Evolutionary conservation across 805 yeast species (phyloP).

Genomic region (Lachancea kluyveri): DNA sequence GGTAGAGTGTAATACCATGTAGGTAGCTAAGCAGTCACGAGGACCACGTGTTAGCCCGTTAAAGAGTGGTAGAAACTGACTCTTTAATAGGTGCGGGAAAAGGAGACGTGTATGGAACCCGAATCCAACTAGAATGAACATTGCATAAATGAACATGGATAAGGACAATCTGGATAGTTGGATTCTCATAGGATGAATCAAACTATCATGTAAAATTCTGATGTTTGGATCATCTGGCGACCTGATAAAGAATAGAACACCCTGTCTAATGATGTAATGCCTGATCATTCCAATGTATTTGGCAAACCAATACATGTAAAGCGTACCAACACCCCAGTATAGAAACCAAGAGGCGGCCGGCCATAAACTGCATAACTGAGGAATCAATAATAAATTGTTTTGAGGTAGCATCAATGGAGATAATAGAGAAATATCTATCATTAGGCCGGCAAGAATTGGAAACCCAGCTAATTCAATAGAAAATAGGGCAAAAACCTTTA

Average conservation of each 20-base stretch:
- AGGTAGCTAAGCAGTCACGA: conserved; percentile 3
- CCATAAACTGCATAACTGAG: conserved; percentile 19
- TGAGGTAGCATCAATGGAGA: conserved; percentile 22
- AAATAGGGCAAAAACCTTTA: conserved; percentile 71
- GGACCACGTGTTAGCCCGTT: too few species aligned
- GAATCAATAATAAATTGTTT: conserved; percentile 16
- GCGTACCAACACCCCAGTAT: conserved; percentile 72
- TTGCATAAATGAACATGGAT: conserved; percentile 69
- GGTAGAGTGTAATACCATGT: conserved; percentile 9
- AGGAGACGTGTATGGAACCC: conserved; percentile 55
- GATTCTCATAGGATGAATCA: conserved; percentile 64
- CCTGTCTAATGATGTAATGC: conserved; percentile 66
- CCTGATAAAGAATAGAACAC: conserved; percentile 84
- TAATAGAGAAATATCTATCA: conserved; percentile 57
- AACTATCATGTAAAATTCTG: conserved; percentile 78
- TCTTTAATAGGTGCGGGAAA: conserved; percentile 33
- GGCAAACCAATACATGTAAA: conserved; percentile 84
- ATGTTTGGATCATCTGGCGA: conserved; percentile 93
- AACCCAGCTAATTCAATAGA: conserved; percentile 76
- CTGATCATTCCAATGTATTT: conserved; percentile 81
- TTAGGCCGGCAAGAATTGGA: conserved; percentile 80
- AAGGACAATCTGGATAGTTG: conserved; percentile 69
- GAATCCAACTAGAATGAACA: conserved; percentile 67
- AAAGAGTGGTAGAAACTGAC: conserved; percentile 16
- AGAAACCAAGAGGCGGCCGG: conserved; percentile 20